Evolutionary conservation across 2,329 filamentous ascomycete species (phyloP), one percentile per base, ranked within the genome.

Genomic region (Nemania bipapillata): DNA sequence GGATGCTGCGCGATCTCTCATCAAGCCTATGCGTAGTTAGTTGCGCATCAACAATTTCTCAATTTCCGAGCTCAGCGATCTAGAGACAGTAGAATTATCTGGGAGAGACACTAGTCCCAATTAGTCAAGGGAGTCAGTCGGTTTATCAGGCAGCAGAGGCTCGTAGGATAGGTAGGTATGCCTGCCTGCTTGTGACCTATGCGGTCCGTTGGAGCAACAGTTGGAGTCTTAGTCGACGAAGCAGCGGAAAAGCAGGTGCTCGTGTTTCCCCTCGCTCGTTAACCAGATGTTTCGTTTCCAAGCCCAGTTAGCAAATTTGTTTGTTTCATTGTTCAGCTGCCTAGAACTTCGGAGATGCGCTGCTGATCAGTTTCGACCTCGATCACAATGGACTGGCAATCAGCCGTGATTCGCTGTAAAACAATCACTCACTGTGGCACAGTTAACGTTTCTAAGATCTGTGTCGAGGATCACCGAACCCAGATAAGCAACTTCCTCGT

Each of bases 361-460:
- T 26, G 52, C 45, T 35, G 24, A 28, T 57, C 53, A 30, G 52
- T 45, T 64, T 49, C 24, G 42, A 30, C n/a, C 15, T 40, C 6
- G 42, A 35, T 32, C 42, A 47, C 30, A 32, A 49, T 42, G 20
- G 49, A 54, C 42, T 61, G 32, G 24, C 56, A 49, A 59, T 61
- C 11, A 26, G 20, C 40, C n/a, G 49, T 60, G 22, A 50, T 64
- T 56, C 47, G 58, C 49, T 24, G 55, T 20, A 35, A 42, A 55
- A 32, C 40, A 17, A 15, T 26, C 55, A 56, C 42, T 54, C 30
- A 24, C 35, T 57, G 64, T 61, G 65, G 60, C 56, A 45, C 49
- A 61, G 49, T 7, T 11, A 35, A 59, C 17, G n/a, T 54, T 60
- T 30, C 50, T 24, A 28, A 58, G 50, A 65, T 61, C 26, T 17